Evolutionary conservation across 148 eudicot species (phyloP), one percentile per base, ranked within the genome.

Genomic region (Rhododendron williamsianum): DNA sequence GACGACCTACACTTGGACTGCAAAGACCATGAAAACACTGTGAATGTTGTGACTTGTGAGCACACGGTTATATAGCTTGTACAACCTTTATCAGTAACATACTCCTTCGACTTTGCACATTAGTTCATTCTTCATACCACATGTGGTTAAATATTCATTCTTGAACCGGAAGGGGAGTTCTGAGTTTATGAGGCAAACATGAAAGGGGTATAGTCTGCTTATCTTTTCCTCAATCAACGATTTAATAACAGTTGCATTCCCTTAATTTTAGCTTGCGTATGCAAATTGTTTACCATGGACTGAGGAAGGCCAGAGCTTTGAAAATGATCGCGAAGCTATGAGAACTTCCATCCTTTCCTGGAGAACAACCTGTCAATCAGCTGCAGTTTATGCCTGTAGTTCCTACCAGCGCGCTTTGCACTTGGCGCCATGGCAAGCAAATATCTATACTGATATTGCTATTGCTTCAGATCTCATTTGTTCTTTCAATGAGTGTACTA

Each of bases 401-500:
- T 95, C 98, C 54, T 97, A 94, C 90, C 98, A 97, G 88, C 96
- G 94, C 76, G 96, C 99, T 87, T 88, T 97, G 91, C 99, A 93
- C 88, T 91, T 97, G 87, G 90, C 93, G 33, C 99, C 99, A 78
- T 95, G 96, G 94, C 95, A 91, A 87, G 99, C 99, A 73, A 95
- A 95, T 91, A 86, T 92, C 82, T 95, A 94, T 84, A 85, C 88
- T 87, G 99, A 97, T 90, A 88, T 95, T 88, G 98, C 98, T 82
- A 87, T 95, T 76, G 92, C 98, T 76, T 72, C 88, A 69, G 93
- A 97, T 91, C 88, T 90, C 78, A 87, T 87, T 83, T 88, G 63
- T 82, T 90, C 93, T 56, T 89, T 92, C 63, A 79, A 92, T 83
- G 94, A 87, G 87, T 73, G 76, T 83, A 83, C 46, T 78, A 85